Evolutionary conservation across 805 yeast genomes (phyloP).

Genomic region (Wickerhamiella brachini): DNA sequence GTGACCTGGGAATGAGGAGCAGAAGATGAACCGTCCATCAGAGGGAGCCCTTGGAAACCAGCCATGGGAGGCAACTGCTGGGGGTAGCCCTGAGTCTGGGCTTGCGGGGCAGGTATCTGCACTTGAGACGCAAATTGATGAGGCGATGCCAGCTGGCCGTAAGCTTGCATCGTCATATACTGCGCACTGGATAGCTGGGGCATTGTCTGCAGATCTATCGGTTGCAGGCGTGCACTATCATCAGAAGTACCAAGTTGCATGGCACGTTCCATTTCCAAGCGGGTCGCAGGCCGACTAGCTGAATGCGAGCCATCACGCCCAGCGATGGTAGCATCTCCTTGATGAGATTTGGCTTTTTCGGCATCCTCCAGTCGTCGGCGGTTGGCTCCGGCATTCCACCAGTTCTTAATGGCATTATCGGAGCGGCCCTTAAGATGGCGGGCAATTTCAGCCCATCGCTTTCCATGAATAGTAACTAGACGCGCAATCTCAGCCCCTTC

Average conservation of each 20-base stretch:
- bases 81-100: background rate
- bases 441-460: constrained; percentile 89
- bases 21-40: background rate
- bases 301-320: background rate
- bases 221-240: background rate
- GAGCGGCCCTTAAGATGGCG: constrained; percentile 74
- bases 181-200: background rate
- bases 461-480: constrained; percentile 65
- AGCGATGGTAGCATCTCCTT: background rate
- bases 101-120: background rate
- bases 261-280: background rate
- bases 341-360: background rate
- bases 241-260: background rate
- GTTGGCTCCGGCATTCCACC: constrained; percentile 96
- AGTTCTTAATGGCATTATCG: constrained; percentile 85
- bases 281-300: background rate
- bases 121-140: background rate
- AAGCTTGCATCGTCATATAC: background rate
- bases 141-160: background rate
- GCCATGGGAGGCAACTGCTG: background rate
- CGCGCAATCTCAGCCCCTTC: constrained; percentile 75
- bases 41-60: background rate
- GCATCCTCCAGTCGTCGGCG: constrained; percentile 36
- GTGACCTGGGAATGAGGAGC: background rate
- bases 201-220: background rate